Conservation (phyloP, 495 filamentous ascomycete genomes). For the Wilcoxina mikolae region DNA sequence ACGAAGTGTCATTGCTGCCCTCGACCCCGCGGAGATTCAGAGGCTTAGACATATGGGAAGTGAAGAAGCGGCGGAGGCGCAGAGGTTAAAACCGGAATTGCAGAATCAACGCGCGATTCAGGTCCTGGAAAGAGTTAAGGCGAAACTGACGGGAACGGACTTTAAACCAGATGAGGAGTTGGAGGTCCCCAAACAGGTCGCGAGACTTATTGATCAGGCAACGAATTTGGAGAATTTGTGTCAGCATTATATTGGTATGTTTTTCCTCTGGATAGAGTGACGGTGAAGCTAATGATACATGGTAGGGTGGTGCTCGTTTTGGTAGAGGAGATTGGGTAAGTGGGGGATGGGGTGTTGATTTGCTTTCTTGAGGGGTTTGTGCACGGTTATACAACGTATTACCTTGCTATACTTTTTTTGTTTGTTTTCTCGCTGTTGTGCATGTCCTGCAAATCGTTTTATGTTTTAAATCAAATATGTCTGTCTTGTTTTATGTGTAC, state of each 20-base stretch:
- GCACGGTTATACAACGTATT: no score
- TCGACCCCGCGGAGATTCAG: conserved; percentile 15
- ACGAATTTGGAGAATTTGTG: conserved; percentile 95
- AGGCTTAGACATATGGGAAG: conserved; percentile 16
- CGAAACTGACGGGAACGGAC: conserved; percentile 72
- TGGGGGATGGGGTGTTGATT: neutral
- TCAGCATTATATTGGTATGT: conserved; percentile 82
- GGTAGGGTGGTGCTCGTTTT: conserved; percentile 28
- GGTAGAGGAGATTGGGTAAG: no score
- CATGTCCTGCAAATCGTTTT: no score
- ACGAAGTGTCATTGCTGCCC: conserved; percentile 10
- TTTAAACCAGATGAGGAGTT: conserved; percentile 63
- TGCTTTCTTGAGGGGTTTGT: no score
- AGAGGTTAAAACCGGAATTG: conserved; percentile 46
- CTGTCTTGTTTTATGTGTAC: no score
- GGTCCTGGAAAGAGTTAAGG: conserved; percentile 78
- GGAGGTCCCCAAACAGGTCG: conserved; percentile 74
- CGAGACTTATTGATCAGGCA: conserved; percentile 83
- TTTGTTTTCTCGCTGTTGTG: no score
- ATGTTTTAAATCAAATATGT: no score
- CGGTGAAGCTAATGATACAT: neutral
- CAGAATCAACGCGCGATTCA: conserved; percentile 89
- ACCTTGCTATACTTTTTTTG: no score
- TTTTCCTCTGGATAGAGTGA: neutral
- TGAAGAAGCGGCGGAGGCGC: conserved; percentile 14